phyloP scores from a whole-genome alignment of 2,329 filamentous ascomycete species.

The Myriosclerotinia scirpicola region DNA sequence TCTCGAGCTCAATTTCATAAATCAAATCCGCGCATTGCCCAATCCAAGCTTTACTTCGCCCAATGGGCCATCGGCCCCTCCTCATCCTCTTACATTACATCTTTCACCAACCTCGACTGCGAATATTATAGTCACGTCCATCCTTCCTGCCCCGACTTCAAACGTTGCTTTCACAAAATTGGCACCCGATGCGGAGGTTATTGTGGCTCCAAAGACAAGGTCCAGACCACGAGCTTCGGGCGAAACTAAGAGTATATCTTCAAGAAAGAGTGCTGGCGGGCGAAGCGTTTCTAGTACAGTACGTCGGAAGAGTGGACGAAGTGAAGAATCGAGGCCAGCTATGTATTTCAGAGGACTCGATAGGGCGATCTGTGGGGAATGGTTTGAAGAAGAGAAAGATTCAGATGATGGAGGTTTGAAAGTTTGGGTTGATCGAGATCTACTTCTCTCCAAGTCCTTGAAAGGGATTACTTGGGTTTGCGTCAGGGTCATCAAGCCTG shows the following conservation, averaged over 20 bases:
- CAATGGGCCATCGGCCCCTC: conserved; percentile 51
- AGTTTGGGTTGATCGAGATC: conserved; percentile 82
- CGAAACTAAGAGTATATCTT: conserved; percentile 78
- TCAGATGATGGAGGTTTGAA: conserved; percentile 60
- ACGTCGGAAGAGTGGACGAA: conserved; percentile 55
- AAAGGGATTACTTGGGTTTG: conserved; percentile 74
- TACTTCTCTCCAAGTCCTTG: conserved; percentile 69
- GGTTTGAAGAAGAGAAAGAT: conserved; percentile 65
- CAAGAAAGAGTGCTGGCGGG: conserved; percentile 70
- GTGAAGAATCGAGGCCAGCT: conserved; percentile 65
- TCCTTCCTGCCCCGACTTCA: conserved; percentile 70
- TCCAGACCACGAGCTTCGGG: conserved; percentile 66
- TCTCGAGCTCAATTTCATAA: conserved; percentile 87
- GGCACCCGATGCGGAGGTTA: conserved; percentile 90
- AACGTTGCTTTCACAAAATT: conserved; percentile 85
- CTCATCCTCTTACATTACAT: conserved; percentile 86
- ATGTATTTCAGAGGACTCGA: conserved; percentile 82
- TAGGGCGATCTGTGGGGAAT: conserved; percentile 65
- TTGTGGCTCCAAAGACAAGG: conserved; percentile 90
- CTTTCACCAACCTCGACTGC: conserved; percentile 94
- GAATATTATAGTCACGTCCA: conserved; percentile 79
- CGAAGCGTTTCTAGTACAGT: conserved; percentile 74
- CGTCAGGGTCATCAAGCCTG: conserved; percentile 84
- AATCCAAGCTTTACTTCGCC: conserved; percentile 69
- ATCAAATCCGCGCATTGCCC: conserved; percentile 88